Evolutionary conservation across 2,329 filamentous ascomycete genomes (phyloP).

Genomic region (Capronia americana): DNA sequence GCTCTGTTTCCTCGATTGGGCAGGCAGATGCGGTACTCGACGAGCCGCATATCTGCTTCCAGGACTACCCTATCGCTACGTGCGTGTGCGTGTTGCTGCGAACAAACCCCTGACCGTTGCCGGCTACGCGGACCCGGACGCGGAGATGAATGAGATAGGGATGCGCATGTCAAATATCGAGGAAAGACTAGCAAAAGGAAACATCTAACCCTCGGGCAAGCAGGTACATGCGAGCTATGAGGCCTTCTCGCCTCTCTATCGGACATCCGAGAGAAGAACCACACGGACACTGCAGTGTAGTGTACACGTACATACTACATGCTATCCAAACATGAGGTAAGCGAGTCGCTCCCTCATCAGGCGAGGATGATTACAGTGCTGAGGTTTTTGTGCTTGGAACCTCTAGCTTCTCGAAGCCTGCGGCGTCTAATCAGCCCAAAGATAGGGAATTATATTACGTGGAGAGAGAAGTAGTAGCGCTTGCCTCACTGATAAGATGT

Average conservation of each 20-base stretch:
- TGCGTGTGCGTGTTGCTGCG: not conserved
- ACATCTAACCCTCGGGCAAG: not conserved
- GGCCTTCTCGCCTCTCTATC: not conserved
- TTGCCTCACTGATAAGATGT: conserved; percentile 1
- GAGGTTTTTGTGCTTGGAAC: not conserved
- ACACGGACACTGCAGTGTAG: no score
- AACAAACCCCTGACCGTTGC: not conserved
- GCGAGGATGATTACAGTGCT: conserved; percentile 13
- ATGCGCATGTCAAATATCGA: not conserved
- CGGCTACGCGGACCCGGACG: no score
- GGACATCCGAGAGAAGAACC: not conserved
- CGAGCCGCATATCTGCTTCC: not conserved
- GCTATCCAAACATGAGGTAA: not conserved
- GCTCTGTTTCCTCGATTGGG: not conserved
- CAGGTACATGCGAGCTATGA: not conserved
- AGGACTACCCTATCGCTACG: not conserved
- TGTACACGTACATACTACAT: not conserved
- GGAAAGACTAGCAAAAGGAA: not conserved
- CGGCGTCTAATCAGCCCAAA: conserved; percentile 5
- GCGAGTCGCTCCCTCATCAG: not conserved
- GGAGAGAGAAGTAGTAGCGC: not conserved
- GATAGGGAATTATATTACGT: conserved; percentile 1
- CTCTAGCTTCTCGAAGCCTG: not conserved
- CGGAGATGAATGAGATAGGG: not conserved
- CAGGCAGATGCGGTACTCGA: conserved; percentile 8